Base-by-base conservation (phyloP, 129 eudicot genomes). In the Escallonia herrerae region DNA sequence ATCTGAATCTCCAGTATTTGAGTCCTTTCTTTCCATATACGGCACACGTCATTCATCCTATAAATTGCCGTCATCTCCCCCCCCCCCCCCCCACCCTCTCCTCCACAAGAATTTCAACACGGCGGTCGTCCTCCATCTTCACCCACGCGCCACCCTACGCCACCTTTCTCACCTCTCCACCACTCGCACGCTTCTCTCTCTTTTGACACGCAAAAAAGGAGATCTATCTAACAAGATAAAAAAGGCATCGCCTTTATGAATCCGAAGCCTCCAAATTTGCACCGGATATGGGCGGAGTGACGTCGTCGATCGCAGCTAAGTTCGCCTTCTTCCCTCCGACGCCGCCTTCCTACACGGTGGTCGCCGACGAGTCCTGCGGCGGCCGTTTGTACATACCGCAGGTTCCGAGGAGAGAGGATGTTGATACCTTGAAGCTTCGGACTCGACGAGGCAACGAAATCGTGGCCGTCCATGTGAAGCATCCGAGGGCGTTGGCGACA, bases 251-350 rank as follows among this genome's bases (percentile, higher is more conserved):
- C 42, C 67, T 83, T 75, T 83, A 87, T 87, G 95, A 83, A 81
- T 70, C 67, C 39, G 54, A 37, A 22, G 3, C 48, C 61, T 51
- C 37, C 15, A n/a, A 13, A 55, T 66, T 54, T 14, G 40, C 33
- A 39, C 10, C 6, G 15, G 53, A n/a, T 14, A 93, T 93, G 98
- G 98, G 98, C 33, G 98, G 91, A 77, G 86, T 93, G 37, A 85
- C 98, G 56, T 93, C 98, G 56, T 93, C 95, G 8, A 88, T 93
- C 74, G 98, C 98, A 5, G 98, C 98, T 44, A 93, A 93, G 76
- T 89, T 88, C 70, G 98, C 98, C 13, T 93, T 93, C 68, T 93
- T 85, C 61, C 98, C 98, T 8, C 98, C 98, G n/a, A 85, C 70
- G n/a, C 98, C 98, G 47, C 86, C 98, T 62, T 93, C 98, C 5